Conservation (phyloP, 2,329 filamentous ascomycete species). For the Dothiorella sarmentorum region DNA sequence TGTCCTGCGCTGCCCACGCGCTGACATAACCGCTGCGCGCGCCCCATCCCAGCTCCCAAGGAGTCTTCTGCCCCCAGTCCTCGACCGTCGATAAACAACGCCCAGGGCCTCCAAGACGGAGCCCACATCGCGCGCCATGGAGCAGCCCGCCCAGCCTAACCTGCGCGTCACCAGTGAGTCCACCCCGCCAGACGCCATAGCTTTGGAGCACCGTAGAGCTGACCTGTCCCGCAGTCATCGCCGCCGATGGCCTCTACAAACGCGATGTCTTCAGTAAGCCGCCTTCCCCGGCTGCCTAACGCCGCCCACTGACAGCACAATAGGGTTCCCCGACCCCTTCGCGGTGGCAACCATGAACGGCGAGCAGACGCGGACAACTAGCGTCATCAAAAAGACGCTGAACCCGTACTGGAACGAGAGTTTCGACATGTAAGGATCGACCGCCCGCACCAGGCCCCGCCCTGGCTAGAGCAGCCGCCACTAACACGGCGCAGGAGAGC, state of each 20-base stretch:
- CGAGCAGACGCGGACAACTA: slow-evolving; percentile 97
- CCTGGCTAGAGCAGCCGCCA: slow-evolving; percentile 14
- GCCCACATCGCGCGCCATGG: slow-evolving; percentile 34
- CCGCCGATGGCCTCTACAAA: slow-evolving; percentile 97
- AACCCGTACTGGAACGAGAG: slow-evolving; percentile 99
- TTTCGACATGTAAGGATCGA: slow-evolving; percentile 89
- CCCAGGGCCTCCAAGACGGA: not conserved
- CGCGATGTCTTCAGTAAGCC: slow-evolving; percentile 91
- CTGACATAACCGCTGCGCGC: slow-evolving; percentile 19
- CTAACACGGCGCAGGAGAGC: slow-evolving; percentile 63
- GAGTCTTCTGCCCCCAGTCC: not conserved
- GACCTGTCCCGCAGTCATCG: slow-evolving; percentile 69
- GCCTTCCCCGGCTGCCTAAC: slow-evolving; percentile 38
- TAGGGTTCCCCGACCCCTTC: slow-evolving; percentile 96
- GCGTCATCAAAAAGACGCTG: slow-evolving; percentile 92
- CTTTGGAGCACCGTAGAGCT: slow-evolving; percentile 22
- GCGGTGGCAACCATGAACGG: slow-evolving; percentile 95
- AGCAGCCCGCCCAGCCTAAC: slow-evolving; percentile 63
- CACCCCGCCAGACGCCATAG: slow-evolving; percentile 19
- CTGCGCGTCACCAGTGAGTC: slow-evolving; percentile 85
- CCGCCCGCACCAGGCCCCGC: slow-evolving; percentile 20
- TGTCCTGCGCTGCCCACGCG: slow-evolving; percentile 16
- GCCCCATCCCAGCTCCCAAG: slow-evolving; percentile 10
- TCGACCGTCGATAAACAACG: not conserved
- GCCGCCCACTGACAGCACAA: slow-evolving; percentile 30